These are phyloP conservation scores for Cryptosporidium ubiquitum DNA, from an alignment of 169 alveolate species.

Conservation along the genomic window DNA sequence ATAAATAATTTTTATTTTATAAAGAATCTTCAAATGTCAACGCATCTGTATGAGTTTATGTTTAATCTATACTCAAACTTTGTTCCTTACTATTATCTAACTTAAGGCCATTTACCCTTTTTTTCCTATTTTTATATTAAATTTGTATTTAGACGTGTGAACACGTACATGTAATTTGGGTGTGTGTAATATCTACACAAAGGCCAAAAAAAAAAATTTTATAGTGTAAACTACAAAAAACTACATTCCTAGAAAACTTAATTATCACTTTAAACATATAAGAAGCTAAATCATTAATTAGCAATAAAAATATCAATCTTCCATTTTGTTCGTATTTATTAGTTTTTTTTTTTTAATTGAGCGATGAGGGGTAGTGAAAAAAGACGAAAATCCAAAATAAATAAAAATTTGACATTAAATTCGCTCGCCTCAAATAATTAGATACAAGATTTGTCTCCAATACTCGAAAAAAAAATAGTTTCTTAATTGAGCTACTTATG, in stretches of 20 bases:
- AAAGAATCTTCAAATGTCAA: background rate
- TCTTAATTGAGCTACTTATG: background rate
- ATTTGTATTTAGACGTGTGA: constrained; percentile 47
- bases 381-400: background rate
- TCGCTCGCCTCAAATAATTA: constrained; percentile 1
- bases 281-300: background rate
- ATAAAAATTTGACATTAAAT: background rate
- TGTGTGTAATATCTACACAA: constrained; percentile 25
- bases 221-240: background rate
- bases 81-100: background rate
- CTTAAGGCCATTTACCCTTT: background rate
- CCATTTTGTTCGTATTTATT: too few species aligned
- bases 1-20: background rate
- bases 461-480: constrained; percentile 8
- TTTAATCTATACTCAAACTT: background rate
- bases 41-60: background rate
- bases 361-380: constrained; percentile 7
- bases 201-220: background rate
- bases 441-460: constrained; percentile 19
- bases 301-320: background rate
- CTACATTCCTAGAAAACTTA: background rate
- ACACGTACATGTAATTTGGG: constrained; percentile 67
- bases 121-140: background rate
- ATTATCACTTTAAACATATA: background rate
- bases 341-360: background rate